phyloP scores from a whole-genome alignment of 2,329 filamentous ascomycete genomes.

The Sarocladium kiliense region DNA sequence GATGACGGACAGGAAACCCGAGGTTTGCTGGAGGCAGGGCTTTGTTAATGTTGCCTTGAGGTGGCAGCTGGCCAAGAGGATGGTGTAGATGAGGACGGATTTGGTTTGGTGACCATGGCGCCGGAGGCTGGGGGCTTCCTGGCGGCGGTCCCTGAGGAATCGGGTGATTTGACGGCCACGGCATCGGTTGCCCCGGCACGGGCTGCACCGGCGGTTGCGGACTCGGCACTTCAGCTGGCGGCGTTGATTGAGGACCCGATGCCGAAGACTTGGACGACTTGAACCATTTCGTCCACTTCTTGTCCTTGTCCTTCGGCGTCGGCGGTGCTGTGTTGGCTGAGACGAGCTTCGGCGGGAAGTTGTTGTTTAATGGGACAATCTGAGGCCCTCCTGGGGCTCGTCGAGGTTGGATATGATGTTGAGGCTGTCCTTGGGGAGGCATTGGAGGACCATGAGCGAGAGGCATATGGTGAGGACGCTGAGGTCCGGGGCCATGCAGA shows the following conservation, averaged over 20 bases:
- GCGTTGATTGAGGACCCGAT: not conserved
- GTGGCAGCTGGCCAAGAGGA: not conserved
- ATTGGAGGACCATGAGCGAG: not conserved
- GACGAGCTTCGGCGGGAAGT: not conserved
- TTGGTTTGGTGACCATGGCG: slow-evolving; percentile 1
- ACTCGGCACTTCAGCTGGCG: not conserved
- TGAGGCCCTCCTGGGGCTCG: not conserved
- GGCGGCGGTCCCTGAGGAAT: slow-evolving; percentile 1
- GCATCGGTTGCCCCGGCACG: not conserved
- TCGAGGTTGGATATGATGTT: not conserved
- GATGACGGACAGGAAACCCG: not conserved
- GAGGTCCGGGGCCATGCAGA: not conserved
- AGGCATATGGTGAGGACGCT: not conserved
- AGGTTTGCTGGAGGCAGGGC: not conserved
- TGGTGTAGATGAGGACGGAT: not conserved
- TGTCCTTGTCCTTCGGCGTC: slow-evolving; percentile 17
- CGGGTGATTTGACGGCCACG: not conserved
- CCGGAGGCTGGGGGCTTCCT: not conserved
- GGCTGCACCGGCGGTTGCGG: not conserved
- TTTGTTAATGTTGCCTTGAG: not conserved
- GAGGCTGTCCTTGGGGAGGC: not conserved
- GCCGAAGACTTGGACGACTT: slow-evolving; percentile 17
- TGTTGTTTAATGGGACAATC: not conserved
- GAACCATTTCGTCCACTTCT: slow-evolving; percentile 25
- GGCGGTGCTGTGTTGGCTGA: not conserved